Base-by-base conservation (phyloP, 2,329 filamentous ascomycete genomes). In the Calonectria naviculata region DNA sequence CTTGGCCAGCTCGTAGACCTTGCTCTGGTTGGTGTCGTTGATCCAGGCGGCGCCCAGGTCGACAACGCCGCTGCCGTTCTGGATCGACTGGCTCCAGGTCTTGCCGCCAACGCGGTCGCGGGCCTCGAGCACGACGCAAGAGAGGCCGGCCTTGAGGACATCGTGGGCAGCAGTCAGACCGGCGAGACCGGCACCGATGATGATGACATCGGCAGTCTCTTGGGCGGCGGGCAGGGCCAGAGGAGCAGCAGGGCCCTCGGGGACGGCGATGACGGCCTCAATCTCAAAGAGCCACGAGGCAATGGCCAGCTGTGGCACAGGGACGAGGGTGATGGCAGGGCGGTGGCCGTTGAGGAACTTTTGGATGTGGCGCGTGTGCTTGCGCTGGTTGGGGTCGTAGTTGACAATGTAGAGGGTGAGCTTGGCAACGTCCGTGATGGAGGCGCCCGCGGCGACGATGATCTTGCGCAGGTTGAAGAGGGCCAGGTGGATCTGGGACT, bases 1-100 rank as follows among this genome's bases (percentile, higher is more conserved):
- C 58, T 82, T 75, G 0, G 83, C 83, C 19, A 88, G 74, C 0
- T 74, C 81, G 70, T 80, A 85, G 67, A 90, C 84, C 29, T 80
- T 80, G 46, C 72, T 80, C 74, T 91, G 88, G 71, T 85, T 89
- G 3, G 81, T 85, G 63, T 90, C 86, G 72, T 91, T 91, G 75
- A 91, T 87, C 89, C 89, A 91, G 0, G 87, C 88, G 0, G 88
- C 89, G 4, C 89, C 89, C 0, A 89, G 75, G 31, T 91, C 89
- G 19, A 86, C 81, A 0, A 81, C 68, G 0, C 84, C 84, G 4
- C 75, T 78, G 49, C 76, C 82, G 44, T 76, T 61, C 0, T 78
- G 72, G 4, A 79, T 70, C 2, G 79, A 74, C 15, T 77, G 63
- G 12, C 83, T 85, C 79, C 81, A 87, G 0, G 86, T 88, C 78